phyloP scores from a whole-genome alignment of 1,139 yeast genomes.

The Pichia sp. region DNA sequence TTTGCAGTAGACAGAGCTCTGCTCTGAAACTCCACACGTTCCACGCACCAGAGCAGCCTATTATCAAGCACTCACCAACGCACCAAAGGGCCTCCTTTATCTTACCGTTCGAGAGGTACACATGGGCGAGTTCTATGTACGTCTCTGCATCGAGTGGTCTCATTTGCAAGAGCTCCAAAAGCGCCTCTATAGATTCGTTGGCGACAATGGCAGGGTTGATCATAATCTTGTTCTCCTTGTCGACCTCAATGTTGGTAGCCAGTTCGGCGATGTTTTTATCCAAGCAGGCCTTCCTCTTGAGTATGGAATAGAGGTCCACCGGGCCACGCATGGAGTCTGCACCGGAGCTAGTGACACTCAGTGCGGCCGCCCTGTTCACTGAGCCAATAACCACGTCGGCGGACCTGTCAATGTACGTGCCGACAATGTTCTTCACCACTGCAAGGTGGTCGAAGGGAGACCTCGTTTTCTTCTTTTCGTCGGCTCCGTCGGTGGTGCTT shows the following conservation, averaged over 20 bases:
- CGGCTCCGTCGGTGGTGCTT: too few species aligned
- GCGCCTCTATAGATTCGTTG: conserved; percentile 37
- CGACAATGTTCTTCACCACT: conserved; percentile 8
- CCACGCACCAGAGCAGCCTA: conserved; percentile 61
- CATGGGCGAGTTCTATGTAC: conserved; percentile 72
- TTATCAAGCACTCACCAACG: conserved; percentile 62
- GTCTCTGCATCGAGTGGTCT: conserved; percentile 72
- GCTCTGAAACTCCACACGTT: conserved; percentile 66
- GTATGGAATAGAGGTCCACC: conserved; percentile 10
- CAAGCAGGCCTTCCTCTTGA: conserved; percentile 9
- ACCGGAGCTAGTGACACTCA: conserved; percentile 13
- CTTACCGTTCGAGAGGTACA: conserved; percentile 57
- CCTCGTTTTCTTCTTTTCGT: neutral
- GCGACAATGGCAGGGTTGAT: conserved; percentile 7
- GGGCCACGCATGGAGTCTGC: conserved; percentile 10
- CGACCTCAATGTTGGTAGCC: neutral
- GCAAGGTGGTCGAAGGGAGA: conserved; percentile 9
- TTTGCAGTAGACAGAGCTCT: conserved; percentile 31
- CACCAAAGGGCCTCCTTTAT: conserved; percentile 65
- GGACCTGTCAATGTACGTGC: conserved; percentile 14
- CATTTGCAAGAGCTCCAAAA: conserved; percentile 46
- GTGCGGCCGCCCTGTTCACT: conserved; percentile 11
- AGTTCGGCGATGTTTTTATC: conserved; percentile 15
- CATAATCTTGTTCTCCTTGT: conserved; percentile 2
- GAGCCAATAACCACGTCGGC: conserved; percentile 14